Evolutionary conservation across 2,329 filamentous ascomycete species (phyloP).

Genomic region (Phaeosphaeriaceae sp.): DNA sequence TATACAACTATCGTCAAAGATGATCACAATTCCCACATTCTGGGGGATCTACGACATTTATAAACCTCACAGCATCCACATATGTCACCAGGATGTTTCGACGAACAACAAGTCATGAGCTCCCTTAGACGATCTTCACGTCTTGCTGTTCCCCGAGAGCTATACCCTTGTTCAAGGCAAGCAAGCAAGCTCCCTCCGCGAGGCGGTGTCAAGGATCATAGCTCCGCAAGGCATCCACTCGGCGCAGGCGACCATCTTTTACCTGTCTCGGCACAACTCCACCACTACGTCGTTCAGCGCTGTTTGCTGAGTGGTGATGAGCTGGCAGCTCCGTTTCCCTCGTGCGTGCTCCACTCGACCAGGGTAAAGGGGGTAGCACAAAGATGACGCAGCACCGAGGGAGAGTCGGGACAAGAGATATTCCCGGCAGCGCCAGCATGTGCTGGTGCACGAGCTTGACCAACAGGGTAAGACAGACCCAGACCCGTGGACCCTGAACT

Average conservation of each 20-base stretch:
- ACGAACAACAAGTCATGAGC: conserved; percentile 3
- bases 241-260: conserved; percentile 9
- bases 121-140: neutral
- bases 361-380: neutral
- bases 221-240: conserved; percentile 19
- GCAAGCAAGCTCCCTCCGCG: conserved; percentile 16
- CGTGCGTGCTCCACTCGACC: conserved; percentile 6
- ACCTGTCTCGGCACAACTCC: neutral
- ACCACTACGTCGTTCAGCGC: too few relatives aligned
- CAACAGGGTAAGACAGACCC: neutral
- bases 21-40: neutral
- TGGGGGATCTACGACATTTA: conserved; percentile 4
- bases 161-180: conserved; percentile 2
- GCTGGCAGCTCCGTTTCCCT: neutral
- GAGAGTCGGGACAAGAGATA: neutral
- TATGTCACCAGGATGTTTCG: conserved; percentile 3
- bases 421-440: neutral
- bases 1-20: neutral
- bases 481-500: neutral
- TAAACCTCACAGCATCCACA: neutral
- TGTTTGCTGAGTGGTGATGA: conserved; percentile 10
- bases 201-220: conserved; percentile 27
- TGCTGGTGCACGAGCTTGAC: neutral
- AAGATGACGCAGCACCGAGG: neutral
- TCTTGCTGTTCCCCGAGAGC: neutral